A percentile compares a stretch with the other conserved stretches of the same genome.
phyloP scores from a whole-genome alignment of 1,284 basidiomycete species.

The Spongispora temasekensis region DNA sequence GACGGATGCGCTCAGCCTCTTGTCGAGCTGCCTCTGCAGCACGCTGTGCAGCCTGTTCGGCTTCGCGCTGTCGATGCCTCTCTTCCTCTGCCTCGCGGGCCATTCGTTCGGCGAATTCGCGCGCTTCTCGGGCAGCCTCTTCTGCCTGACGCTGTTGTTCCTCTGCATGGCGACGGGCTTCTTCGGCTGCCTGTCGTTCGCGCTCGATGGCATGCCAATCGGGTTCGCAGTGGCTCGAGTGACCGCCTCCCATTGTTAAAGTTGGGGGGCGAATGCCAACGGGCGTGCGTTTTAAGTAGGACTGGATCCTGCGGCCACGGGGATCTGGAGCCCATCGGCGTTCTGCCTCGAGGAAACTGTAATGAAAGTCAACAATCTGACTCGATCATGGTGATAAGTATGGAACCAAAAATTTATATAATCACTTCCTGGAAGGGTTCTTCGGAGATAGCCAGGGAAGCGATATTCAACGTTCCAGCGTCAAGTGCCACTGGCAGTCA shows the following conservation, averaged over 20 bases:
- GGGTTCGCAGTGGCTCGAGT: constrained; percentile 31
- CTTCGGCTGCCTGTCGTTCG: constrained; percentile 21
- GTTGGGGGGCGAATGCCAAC: background rate
- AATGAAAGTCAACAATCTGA: no score
- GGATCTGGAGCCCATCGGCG: no score
- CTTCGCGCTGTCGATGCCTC: constrained; percentile 19
- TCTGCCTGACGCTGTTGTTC: constrained; percentile 24
- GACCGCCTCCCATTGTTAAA: constrained; percentile 29
- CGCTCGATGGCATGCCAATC: constrained; percentile 31
- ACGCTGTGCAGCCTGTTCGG: constrained; percentile 19
- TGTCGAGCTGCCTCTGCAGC: constrained; percentile 27
- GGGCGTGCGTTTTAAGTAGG: background rate
- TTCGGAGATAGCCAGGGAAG: no score
- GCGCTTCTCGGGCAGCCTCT: constrained; percentile 21
- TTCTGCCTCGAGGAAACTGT: no score
- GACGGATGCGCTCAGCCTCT: constrained; percentile 26
- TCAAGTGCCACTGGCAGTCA: no score
- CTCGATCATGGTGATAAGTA: no score
- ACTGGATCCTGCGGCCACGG: background rate
- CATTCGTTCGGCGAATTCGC: constrained; percentile 25
- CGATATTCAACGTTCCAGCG: no score
- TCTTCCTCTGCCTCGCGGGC: constrained; percentile 25
- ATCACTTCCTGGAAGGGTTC: no score
- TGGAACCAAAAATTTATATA: no score
- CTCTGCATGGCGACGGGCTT: constrained; percentile 25